Percentiles rank a stretch among this genome's conserved stretches.
Conservation (phyloP, 306 rosid species). For the Vigna nakashimae region DNA sequence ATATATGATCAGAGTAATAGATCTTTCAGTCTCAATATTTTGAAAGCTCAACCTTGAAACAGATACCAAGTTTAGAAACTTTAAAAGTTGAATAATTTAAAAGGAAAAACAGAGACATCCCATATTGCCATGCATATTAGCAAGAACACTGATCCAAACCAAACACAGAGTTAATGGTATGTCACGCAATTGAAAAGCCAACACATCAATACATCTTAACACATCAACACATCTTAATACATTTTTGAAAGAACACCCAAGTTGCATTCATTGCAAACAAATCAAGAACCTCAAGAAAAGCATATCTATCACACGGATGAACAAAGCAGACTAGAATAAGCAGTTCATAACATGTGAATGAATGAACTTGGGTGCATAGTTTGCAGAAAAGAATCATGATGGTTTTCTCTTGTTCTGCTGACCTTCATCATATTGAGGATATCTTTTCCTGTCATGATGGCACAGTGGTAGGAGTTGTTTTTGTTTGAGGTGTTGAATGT, state of each 20-base stretch:
- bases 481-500: not conserved
- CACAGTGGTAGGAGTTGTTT: not conserved
- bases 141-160: not conserved
- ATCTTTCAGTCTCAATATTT: not conserved
- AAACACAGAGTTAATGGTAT: not conserved
- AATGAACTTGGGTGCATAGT: not conserved
- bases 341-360: not conserved
- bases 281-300: constrained; percentile 37
- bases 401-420: not conserved
- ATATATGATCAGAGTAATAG: constrained; percentile 7
- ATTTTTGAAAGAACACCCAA: constrained; percentile 13
- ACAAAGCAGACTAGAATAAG: not conserved
- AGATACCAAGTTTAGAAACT: no score
- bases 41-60: not conserved
- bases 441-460: constrained; percentile 49
- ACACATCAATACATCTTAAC: constrained; percentile 15
- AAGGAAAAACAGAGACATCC: constrained; percentile 1
- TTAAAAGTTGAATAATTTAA: no score
- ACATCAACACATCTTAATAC: not conserved
- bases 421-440: constrained; percentile 57
- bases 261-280: constrained; percentile 38
- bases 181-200: constrained; percentile 26
- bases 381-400: not conserved
- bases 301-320: not conserved
- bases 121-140: constrained; percentile 3